Evolutionary conservation across 78 protist species (phyloP).

Genomic region (Dictyostelium firmibasis): DNA sequence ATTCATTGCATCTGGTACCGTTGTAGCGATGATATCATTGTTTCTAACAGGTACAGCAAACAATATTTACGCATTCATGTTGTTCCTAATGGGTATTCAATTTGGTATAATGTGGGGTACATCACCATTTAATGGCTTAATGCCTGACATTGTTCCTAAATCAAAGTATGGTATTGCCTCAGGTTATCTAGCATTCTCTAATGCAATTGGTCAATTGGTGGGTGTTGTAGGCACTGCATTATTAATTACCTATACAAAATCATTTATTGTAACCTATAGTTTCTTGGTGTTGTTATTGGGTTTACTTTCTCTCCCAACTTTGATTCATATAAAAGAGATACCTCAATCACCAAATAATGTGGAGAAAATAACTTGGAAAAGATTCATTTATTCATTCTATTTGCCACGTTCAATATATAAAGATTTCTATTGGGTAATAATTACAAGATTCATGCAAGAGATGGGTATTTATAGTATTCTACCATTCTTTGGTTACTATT

Average conservation of each 20-base stretch:
- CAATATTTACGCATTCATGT: background rate
- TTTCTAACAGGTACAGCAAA: background rate
- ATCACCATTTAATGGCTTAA: background rate
- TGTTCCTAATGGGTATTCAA: background rate
- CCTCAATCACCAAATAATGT: background rate
- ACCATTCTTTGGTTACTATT: constrained; percentile 18
- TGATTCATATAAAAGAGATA: constrained; percentile 9
- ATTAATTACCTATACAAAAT: background rate
- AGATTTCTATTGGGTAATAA: constrained; percentile 50
- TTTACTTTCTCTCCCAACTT: background rate
- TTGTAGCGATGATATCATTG: background rate
- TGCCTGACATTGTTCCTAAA: constrained; percentile 42
- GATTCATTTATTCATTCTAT: constrained; percentile 25
- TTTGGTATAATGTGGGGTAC: constrained; percentile 58
- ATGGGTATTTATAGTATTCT: constrained; percentile 47
- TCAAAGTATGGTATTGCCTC: constrained; percentile 22
- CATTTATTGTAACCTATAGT: background rate
- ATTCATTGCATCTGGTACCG: background rate
- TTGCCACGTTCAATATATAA: background rate
- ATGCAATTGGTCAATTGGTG: constrained; percentile 42
- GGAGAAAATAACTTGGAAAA: background rate
- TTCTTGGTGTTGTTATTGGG: background rate
- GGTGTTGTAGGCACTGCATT: constrained; percentile 33
- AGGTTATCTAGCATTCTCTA: constrained; percentile 40
- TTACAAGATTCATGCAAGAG: constrained; percentile 38